These are phyloP conservation scores for Pulveroboletus sp. DNA, from an alignment of 768 basidiomycete genomes.

Conservation along the genomic window DNA sequence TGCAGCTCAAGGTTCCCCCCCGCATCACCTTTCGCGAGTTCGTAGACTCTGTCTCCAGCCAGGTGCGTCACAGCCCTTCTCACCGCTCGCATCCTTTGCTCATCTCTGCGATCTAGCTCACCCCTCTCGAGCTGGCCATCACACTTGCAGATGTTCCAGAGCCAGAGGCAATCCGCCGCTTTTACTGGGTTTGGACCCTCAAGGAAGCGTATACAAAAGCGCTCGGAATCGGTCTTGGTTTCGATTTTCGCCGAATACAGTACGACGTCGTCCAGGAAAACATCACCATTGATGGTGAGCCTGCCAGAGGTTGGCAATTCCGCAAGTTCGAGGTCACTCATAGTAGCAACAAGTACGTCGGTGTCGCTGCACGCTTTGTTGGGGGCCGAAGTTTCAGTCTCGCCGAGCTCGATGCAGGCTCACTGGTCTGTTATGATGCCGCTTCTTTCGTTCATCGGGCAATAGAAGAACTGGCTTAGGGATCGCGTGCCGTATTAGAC, in stretches of 20 bases:
- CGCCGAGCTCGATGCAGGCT: slow-evolving; percentile 33
- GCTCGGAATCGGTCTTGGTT: slow-evolving; percentile 75
- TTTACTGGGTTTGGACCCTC: slow-evolving; percentile 85
- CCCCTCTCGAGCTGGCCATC: slow-evolving; percentile 31
- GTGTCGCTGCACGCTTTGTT: slow-evolving; percentile 58
- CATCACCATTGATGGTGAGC: slow-evolving; percentile 55
- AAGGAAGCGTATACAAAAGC: slow-evolving; percentile 93
- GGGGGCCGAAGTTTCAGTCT: slow-evolving; percentile 38
- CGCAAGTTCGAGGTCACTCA: slow-evolving; percentile 52
- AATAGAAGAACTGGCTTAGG: slow-evolving; percentile 37
- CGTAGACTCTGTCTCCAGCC: slow-evolving; percentile 57
- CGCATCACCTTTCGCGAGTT: slow-evolving; percentile 56
- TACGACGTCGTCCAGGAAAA: slow-evolving; percentile 51
- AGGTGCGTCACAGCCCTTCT: slow-evolving; percentile 38
- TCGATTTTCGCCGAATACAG: slow-evolving; percentile 74
- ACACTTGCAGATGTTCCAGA: slow-evolving; percentile 38
- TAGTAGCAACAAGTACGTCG: slow-evolving; percentile 53
- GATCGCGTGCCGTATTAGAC: slow-evolving; percentile 11
- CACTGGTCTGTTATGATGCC: slow-evolving; percentile 45
- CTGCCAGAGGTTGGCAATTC: slow-evolving; percentile 64
- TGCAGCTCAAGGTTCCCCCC: slow-evolving; percentile 65
- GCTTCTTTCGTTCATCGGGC: slow-evolving; percentile 45
- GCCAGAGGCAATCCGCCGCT: slow-evolving; percentile 50
- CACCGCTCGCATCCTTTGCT: background rate
- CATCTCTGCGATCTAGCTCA: slow-evolving; percentile 33